Evolutionary conservation across 2,329 filamentous ascomycete genomes (phyloP).

Genomic region (Nigrograna mackinnonii): DNA sequence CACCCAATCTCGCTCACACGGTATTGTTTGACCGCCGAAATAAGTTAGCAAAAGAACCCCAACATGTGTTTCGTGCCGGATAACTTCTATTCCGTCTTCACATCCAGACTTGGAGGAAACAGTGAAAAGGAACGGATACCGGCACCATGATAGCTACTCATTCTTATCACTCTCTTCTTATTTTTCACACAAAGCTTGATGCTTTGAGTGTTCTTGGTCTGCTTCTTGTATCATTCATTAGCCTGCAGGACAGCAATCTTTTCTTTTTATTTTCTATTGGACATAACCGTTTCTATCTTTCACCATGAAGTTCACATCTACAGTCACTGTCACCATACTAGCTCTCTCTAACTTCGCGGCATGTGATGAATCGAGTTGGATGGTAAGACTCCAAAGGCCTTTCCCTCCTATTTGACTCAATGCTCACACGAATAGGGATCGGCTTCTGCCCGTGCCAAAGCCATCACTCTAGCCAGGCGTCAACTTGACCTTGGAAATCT

Average conservation of each 20-base stretch:
- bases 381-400: conserved; percentile 16
- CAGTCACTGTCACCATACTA: conserved; percentile 20
- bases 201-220: conserved; percentile 5
- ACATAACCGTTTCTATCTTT: conserved; percentile 4
- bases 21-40: conserved; percentile 8
- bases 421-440: conserved; percentile 11
- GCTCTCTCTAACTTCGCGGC: conserved; percentile 23
- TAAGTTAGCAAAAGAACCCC: conserved; percentile 8
- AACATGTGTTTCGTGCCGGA: conserved; percentile 14
- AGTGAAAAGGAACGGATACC: not conserved
- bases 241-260: conserved; percentile 18
- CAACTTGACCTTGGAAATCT: conserved; percentile 20
- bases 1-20: conserved; percentile 10
- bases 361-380: conserved; percentile 18
- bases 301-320: conserved; percentile 28
- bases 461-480: conserved; percentile 13
- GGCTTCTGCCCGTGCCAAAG: conserved; percentile 14
- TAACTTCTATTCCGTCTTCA: not conserved
- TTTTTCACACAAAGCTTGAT: conserved; percentile 11
- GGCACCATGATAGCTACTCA: not conserved
- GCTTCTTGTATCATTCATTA: not conserved
- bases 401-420: conserved; percentile 10
- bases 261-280: conserved; percentile 10
- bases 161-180: conserved; percentile 1
- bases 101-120: not conserved